A percentile compares a stretch with the other conserved stretches of the same genome.
phyloP scores from a whole-genome alignment of 805 yeast genomes.

The Lipomyces spencermartinsiae region DNA sequence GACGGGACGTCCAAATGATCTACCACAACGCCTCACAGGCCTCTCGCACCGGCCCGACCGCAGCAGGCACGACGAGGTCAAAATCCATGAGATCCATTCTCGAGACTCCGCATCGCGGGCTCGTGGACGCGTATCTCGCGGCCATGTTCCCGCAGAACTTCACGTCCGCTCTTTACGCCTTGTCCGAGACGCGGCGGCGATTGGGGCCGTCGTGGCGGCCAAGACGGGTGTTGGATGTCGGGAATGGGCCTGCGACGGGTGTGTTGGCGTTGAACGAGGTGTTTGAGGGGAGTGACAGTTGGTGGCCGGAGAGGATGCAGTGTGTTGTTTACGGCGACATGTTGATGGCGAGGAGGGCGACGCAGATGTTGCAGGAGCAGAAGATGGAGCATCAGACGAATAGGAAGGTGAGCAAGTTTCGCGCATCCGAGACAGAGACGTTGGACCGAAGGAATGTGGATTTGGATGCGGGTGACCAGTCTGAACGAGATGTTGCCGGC shows the following conservation, averaged over 20 bases:
- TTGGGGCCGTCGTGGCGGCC: conserved; percentile 66
- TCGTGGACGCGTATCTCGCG: conserved; percentile 78
- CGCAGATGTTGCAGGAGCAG: conserved; percentile 75
- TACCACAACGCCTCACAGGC: conserved; percentile 9
- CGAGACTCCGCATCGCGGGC: conserved; percentile 22
- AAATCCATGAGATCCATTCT: not conserved
- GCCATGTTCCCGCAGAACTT: conserved; percentile 83
- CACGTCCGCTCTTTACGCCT: conserved; percentile 67
- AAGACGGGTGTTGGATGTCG: conserved; percentile 71
- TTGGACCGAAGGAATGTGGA: not conserved
- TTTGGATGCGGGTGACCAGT: not conserved
- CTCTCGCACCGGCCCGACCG: not conserved
- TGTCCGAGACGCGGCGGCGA: conserved; percentile 68
- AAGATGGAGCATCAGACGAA: conserved; percentile 1
- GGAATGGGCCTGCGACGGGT: conserved; percentile 93
- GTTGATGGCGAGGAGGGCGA: conserved; percentile 83
- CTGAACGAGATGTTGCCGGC: not conserved
- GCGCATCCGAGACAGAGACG: too few relatives aligned
- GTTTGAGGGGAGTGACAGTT: conserved; percentile 62
- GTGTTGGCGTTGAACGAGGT: conserved; percentile 85
- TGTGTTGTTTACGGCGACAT: conserved; percentile 72
- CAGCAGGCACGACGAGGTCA: not conserved
- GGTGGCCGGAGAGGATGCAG: conserved; percentile 67
- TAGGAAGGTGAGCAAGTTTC: not conserved
- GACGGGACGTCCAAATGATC: conserved; percentile 20